Percentiles rank a stretch among this genome's conserved stretches.
Conservation (phyloP, 305 asterid genomes). For the Plantago rigida region DNA sequence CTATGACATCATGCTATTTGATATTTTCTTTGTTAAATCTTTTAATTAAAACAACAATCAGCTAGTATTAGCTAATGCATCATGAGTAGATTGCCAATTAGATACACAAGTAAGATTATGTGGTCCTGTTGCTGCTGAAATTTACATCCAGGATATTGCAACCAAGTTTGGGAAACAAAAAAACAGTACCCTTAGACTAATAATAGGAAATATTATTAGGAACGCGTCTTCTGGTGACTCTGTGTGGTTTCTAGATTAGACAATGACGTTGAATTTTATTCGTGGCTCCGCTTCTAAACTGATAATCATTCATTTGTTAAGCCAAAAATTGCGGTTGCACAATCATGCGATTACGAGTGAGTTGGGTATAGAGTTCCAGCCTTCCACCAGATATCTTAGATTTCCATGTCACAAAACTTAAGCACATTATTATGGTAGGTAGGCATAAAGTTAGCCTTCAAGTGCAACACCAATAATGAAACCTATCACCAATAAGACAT, state of each 20-base stretch:
- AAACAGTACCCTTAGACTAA: background rate
- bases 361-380: slow-evolving; percentile 33
- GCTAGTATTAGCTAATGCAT: slow-evolving; percentile 3
- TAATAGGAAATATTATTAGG: background rate
- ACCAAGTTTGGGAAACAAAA: slow-evolving; percentile 14
- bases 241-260: slow-evolving; percentile 1
- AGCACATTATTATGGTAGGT: slow-evolving; percentile 31
- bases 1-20: background rate
- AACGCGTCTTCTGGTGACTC: background rate
- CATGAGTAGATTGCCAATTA: slow-evolving; percentile 34
- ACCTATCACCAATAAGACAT: background rate
- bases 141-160: slow-evolving; percentile 15
- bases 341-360: slow-evolving; percentile 25
- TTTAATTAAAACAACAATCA: background rate
- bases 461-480: slow-evolving; percentile 29
- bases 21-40: background rate
- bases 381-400: slow-evolving; percentile 23
- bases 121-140: slow-evolving; percentile 20
- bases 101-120: slow-evolving; percentile 16
- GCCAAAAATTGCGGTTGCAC: slow-evolving; percentile 17
- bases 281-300: too few species aligned
- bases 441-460: slow-evolving; percentile 30
- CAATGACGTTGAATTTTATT: slow-evolving; percentile 2
- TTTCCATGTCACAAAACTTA: background rate
- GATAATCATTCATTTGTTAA: too few species aligned